phyloP scores from a whole-genome alignment of 148 eudicot genomes.

The Amaranthus hypochondriacus region DNA sequence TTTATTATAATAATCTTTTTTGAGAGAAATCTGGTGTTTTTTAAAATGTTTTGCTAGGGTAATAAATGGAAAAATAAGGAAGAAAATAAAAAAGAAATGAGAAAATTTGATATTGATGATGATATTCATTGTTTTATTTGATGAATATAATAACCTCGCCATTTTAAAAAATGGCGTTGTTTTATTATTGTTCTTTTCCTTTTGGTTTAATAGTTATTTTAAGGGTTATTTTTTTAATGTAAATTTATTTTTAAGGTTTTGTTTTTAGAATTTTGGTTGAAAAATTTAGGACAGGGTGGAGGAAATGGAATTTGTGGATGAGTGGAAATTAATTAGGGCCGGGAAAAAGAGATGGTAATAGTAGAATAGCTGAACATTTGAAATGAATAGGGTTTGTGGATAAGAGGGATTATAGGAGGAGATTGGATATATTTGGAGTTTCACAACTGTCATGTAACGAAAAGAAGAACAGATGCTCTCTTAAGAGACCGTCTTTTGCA shows the following conservation, averaged over 20 bases:
- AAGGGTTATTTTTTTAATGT: not conserved
- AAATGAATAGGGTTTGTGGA: constrained; percentile 19
- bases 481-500: too few species aligned
- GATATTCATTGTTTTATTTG: not conserved
- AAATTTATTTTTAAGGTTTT: too few species aligned
- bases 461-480: too few species aligned
- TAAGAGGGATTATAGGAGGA: constrained; percentile 29
- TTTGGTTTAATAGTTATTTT: not conserved
- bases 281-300: too few species aligned
- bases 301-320: too few species aligned
- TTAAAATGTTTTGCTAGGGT: constrained; percentile 7
- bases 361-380: not conserved
- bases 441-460: not conserved
- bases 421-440: constrained; percentile 18
- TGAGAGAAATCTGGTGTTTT: not conserved
- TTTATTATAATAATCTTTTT: constrained; percentile 40
- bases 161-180: constrained; percentile 25
- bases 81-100: constrained; percentile 10
- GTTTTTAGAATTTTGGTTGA: too few species aligned
- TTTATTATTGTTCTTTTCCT: not conserved
- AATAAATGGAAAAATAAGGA: constrained; percentile 14
- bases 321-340: constrained; percentile 5
- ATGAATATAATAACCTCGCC: constrained; percentile 13
- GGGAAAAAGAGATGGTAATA: too few species aligned
- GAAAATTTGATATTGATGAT: not conserved